Percentiles rank a stretch among this genome's conserved stretches.
These are phyloP conservation scores for Peterozyma xylosa DNA, from an alignment of 805 yeast genomes.

Conservation along the genomic window DNA sequence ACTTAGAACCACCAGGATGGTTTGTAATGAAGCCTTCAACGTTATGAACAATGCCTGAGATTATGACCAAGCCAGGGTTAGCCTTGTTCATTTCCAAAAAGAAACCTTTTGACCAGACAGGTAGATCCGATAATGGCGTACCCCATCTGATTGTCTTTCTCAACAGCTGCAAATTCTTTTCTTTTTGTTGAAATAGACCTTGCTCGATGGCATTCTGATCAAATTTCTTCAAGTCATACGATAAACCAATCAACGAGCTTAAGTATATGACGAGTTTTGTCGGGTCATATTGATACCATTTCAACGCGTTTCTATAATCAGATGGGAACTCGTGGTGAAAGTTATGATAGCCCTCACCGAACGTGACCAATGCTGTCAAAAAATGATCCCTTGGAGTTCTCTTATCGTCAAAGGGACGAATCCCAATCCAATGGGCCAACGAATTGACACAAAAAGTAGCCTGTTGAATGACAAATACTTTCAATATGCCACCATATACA, in stretches of 20 bases:
- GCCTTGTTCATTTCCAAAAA: constrained; percentile 44
- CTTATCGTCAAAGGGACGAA: constrained; percentile 79
- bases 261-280: constrained; percentile 58
- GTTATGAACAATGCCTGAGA: constrained; percentile 76
- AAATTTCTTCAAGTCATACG: constrained; percentile 68
- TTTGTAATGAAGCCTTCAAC: constrained; percentile 60
- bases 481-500: constrained; percentile 66
- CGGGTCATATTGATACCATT: constrained; percentile 86
- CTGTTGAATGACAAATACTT: constrained; percentile 68
- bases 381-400: constrained; percentile 83
- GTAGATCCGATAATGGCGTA: constrained; percentile 53
- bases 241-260: constrained; percentile 58
- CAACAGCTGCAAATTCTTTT: constrained; percentile 64
- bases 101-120: constrained; percentile 65
- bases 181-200: constrained; percentile 76
- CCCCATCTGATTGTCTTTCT: constrained; percentile 70
- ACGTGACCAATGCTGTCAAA: constrained; percentile 73
- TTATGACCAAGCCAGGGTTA: constrained; percentile 53
- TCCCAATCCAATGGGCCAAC: constrained; percentile 81
- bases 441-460: constrained; percentile 85
- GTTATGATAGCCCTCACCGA: constrained; percentile 87
- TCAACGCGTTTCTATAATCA: constrained; percentile 81
- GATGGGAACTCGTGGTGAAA: constrained; percentile 89
- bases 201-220: constrained; percentile 78
- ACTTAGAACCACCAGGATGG: constrained; percentile 82